Evolutionary conservation across 495 filamentous ascomycete genomes (phyloP).

Genomic region (Delitschia confertaspora): DNA sequence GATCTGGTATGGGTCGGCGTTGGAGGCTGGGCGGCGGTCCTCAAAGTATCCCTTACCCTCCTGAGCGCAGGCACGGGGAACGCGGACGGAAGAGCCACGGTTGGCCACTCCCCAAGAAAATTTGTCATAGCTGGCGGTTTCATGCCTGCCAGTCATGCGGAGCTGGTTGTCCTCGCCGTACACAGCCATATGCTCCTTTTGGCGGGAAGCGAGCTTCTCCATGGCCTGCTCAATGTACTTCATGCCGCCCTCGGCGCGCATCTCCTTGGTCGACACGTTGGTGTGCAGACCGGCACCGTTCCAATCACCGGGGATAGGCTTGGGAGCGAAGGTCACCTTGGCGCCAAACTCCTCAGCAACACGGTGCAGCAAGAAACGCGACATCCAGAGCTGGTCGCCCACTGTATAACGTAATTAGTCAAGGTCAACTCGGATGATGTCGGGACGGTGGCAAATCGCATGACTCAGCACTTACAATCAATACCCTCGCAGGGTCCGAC

Average conservation of each 20-base stretch:
- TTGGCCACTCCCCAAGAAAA: constrained; percentile 96
- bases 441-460: constrained; percentile 1
- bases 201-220: constrained; percentile 80
- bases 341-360: constrained; percentile 96
- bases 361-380: constrained; percentile 91
- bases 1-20: constrained; percentile 94
- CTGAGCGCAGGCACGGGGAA: constrained; percentile 80
- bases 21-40: constrained; percentile 89
- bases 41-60: constrained; percentile 98
- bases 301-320: constrained; percentile 98
- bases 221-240: constrained; percentile 80
- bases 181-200: constrained; percentile 91
- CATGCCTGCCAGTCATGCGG: constrained; percentile 90
- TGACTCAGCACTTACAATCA: constrained; percentile 57
- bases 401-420: constrained; percentile 42
- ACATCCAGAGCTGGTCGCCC: constrained; percentile 97
- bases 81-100: constrained; percentile 88
- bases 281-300: constrained; percentile 97
- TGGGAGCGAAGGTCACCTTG: constrained; percentile 92
- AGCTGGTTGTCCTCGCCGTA: constrained; percentile 91
- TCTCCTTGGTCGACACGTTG: constrained; percentile 84
- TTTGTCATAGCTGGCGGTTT: constrained; percentile 87
- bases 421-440: neutral
- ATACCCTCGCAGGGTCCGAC: constrained; percentile 92
- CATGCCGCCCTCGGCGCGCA: constrained; percentile 88